These are phyloP conservation scores for Diaporthe vaccinii DNA, from an alignment of 2,329 filamentous ascomycete species.

Conservation along the genomic window DNA sequence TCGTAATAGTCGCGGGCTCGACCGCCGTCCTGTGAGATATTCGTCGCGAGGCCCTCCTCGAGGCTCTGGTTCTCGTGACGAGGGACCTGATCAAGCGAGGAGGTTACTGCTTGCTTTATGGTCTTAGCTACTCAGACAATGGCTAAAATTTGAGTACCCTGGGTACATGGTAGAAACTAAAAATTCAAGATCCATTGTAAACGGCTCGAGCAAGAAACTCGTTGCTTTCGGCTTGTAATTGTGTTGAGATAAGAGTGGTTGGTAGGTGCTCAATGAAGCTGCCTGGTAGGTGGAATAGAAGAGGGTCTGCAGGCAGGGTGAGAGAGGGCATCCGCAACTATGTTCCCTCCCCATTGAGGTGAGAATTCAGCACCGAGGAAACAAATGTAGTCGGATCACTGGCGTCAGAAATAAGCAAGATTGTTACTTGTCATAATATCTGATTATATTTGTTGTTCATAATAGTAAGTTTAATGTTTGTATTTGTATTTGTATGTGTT, in stretches of 20 bases:
- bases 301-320: too few relatives aligned
- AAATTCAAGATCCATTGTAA: neutral
- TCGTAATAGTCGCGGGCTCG: neutral
- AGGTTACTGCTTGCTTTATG: neutral
- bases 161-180: neutral
- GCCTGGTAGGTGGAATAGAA: too few relatives aligned
- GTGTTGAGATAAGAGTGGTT: neutral
- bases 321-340: too few relatives aligned
- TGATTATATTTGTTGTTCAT: too few relatives aligned
- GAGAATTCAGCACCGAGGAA: too few relatives aligned
- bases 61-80: neutral
- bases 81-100: neutral
- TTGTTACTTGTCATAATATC: too few relatives aligned
- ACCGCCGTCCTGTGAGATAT: neutral
- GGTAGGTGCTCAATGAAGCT: neutral
- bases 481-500: too few relatives aligned
- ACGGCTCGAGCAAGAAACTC: neutral
- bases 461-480: too few relatives aligned
- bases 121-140: neutral
- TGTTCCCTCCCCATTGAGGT: too few relatives aligned
- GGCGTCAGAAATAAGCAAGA: too few relatives aligned
- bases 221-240: neutral
- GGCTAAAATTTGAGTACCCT: neutral
- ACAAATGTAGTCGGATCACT: too few relatives aligned
- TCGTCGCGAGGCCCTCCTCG: neutral